Conservation (phyloP, 202 grass and related monocot genomes). For the Dendrocalamus latiflorus region DNA sequence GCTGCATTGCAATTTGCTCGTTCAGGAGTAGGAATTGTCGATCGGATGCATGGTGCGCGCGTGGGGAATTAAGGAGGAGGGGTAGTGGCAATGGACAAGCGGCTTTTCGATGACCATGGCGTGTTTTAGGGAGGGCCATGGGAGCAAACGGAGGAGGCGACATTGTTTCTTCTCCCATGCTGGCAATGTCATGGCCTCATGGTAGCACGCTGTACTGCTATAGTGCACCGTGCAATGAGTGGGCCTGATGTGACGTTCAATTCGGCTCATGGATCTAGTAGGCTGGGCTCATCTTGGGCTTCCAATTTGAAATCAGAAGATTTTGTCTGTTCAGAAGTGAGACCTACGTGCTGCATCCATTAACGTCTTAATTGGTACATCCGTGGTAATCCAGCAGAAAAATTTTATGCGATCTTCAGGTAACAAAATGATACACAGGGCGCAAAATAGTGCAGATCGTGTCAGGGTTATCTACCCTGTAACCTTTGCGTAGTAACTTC, state of each 20-base stretch:
- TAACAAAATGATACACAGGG: neutral
- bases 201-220: neutral
- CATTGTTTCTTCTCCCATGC: neutral
- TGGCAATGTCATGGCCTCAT: neutral
- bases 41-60: neutral
- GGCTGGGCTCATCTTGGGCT: neutral
- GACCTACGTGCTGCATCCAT: neutral
- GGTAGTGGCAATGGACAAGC: slow-evolving; percentile 12
- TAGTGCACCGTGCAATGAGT: too few relatives aligned
- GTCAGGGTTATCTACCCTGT: neutral
- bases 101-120: slow-evolving; percentile 36
- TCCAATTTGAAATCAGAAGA: neutral
- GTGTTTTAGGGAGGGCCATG: slow-evolving; percentile 48
- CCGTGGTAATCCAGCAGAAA: neutral
- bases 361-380: neutral
- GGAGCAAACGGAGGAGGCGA: slow-evolving; percentile 3
- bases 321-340: neutral
- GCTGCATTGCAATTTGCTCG: neutral
- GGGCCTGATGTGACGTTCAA: neutral
- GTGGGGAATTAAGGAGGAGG: neutral
- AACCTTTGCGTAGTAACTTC: neutral
- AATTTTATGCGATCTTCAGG: neutral
- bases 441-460: neutral
- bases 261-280: neutral
- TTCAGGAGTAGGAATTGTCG: neutral